These are phyloP conservation scores for Candida sp. DNA, from an alignment of 1,139 yeast species.

Conservation along the genomic window DNA sequence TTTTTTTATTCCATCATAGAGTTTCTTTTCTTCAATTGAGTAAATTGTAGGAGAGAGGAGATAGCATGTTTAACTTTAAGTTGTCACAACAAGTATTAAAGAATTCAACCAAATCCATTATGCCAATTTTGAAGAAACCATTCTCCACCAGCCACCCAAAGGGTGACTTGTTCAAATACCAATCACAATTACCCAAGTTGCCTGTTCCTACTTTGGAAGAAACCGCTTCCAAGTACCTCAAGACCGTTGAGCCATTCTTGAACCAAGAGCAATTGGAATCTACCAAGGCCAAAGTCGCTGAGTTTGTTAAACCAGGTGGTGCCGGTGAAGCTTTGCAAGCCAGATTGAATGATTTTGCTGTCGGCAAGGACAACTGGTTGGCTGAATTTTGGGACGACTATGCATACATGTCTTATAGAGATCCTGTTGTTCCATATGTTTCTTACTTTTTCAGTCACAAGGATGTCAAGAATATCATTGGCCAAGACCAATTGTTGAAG, in stretches of 20 bases:
- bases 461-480: constrained; percentile 59
- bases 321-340: constrained; percentile 72
- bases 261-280: constrained; percentile 56
- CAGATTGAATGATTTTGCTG: constrained; percentile 63
- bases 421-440: constrained; percentile 93
- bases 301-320: constrained; percentile 58
- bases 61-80: constrained; percentile 14
- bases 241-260: constrained; percentile 71
- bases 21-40: not conserved
- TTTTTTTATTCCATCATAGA: not conserved
- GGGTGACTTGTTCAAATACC: constrained; percentile 78
- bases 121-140: constrained; percentile 22
- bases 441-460: constrained; percentile 90
- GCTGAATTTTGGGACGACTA: constrained; percentile 94
- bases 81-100: constrained; percentile 11
- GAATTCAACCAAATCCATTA: constrained; percentile 11
- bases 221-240: constrained; percentile 72
- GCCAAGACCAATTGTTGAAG: constrained; percentile 74
- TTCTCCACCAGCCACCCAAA: constrained; percentile 43
- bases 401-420: constrained; percentile 90
- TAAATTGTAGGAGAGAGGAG: not conserved
- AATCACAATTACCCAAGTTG: constrained; percentile 75
- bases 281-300: constrained; percentile 65
- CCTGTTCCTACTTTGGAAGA: constrained; percentile 87
- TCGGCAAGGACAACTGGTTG: constrained; percentile 83